A percentile compares a stretch with the other conserved stretches of the same genome.
Conservation (phyloP, 108 stramenopile genomes). For the Fistulifera pelliculosa region DNA sequence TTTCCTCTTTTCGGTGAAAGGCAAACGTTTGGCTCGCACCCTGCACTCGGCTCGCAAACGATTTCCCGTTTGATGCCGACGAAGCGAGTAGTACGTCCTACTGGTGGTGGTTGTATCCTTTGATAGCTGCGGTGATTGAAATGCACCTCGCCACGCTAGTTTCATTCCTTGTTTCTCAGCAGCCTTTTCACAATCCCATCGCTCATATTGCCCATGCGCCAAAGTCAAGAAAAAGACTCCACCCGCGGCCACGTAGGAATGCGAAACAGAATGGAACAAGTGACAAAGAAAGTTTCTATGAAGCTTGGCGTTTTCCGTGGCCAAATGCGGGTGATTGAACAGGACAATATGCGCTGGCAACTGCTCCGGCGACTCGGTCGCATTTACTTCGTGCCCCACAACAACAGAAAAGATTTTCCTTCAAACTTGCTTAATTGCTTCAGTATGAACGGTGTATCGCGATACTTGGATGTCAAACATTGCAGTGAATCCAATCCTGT, state of each 20-base stretch:
- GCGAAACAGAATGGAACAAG: slow-evolving; percentile 51
- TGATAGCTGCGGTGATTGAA: slow-evolving; percentile 41
- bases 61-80: slow-evolving; percentile 79
- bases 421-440: slow-evolving; percentile 20
- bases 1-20: slow-evolving; percentile 30
- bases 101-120: slow-evolving; percentile 3
- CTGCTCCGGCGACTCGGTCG: slow-evolving; percentile 18
- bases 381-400: slow-evolving; percentile 57
- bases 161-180: slow-evolving; percentile 50
- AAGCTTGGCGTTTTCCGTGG: slow-evolving; percentile 58
- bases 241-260: slow-evolving; percentile 40
- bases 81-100: slow-evolving; percentile 37
- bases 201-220: slow-evolving; percentile 55
- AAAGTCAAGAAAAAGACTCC: slow-evolving; percentile 55
- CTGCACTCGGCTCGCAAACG: slow-evolving; percentile 49
- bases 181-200: slow-evolving; percentile 58
- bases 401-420: slow-evolving; percentile 2
- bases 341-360: slow-evolving; percentile 40
- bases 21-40: slow-evolving; percentile 60
- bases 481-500: slow-evolving; percentile 59
- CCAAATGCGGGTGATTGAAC: slow-evolving; percentile 86
- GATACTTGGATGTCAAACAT: slow-evolving; percentile 36
- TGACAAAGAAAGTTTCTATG: slow-evolving; percentile 71
- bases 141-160: slow-evolving; percentile 37
- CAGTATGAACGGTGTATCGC: slow-evolving; percentile 38